Percentiles rank a stretch among this genome's conserved stretches.
Conservation (phyloP, 768 basidiomycete genomes). For the Mycena belliarum region DNA sequence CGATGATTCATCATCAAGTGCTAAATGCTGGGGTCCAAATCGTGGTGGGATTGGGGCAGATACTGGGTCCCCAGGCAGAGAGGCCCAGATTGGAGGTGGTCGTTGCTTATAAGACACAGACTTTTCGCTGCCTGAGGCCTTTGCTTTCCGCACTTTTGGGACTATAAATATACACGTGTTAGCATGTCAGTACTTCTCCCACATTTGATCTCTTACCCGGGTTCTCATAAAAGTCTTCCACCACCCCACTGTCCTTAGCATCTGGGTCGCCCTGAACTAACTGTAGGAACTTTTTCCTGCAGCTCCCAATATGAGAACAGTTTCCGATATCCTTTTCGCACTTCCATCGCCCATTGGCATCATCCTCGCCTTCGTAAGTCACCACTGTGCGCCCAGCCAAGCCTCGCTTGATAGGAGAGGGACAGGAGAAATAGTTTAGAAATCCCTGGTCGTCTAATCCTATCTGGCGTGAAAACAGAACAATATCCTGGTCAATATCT, state of each 20-base stretch:
- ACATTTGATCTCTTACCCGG: neutral
- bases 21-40: neutral
- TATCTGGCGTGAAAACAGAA: neutral
- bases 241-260: too few species aligned
- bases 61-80: neutral
- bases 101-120: neutral
- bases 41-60: neutral
- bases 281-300: neutral
- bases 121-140: neutral
- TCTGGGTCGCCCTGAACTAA: neutral
- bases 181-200: neutral
- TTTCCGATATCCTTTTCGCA: neutral
- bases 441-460: too few species aligned
- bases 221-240: neutral
- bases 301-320: neutral
- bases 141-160: neutral
- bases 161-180: neutral
- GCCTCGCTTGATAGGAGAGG: neutral
- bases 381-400: neutral
- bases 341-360: neutral
- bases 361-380: neutral
- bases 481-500: neutral
- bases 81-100: neutral
- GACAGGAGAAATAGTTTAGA: conserved; percentile 1
- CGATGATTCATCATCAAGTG: neutral